Evolutionary conservation across 2,329 filamentous ascomycete species (phyloP).

Genomic region (Didymella segeticola): DNA sequence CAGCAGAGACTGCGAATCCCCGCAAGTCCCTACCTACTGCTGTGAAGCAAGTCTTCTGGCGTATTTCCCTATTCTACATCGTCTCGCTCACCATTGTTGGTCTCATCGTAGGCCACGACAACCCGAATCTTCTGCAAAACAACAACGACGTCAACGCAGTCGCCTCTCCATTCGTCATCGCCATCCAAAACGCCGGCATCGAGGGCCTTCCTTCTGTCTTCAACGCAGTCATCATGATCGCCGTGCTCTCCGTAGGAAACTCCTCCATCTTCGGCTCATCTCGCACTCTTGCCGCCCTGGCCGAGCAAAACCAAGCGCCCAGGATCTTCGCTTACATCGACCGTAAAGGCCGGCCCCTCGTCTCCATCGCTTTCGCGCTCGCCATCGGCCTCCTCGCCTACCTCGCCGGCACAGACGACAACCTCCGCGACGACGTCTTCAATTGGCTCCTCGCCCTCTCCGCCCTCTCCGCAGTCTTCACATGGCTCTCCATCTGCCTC

Average conservation of each 20-base stretch:
- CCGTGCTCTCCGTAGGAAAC: slow-evolving; percentile 90
- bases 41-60: slow-evolving; percentile 57
- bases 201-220: slow-evolving; percentile 82
- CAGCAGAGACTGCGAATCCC: slow-evolving; percentile 65
- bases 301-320: slow-evolving; percentile 73
- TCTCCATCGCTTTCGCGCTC: slow-evolving; percentile 61
- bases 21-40: slow-evolving; percentile 56
- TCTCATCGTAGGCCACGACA: slow-evolving; percentile 77
- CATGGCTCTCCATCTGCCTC: slow-evolving; percentile 73
- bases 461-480: slow-evolving; percentile 75
- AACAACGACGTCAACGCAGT: slow-evolving; percentile 68
- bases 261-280: slow-evolving; percentile 91
- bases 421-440: slow-evolving; percentile 58
- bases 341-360: slow-evolving; percentile 65
- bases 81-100: slow-evolving; percentile 82
- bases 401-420: slow-evolving; percentile 55
- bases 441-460: slow-evolving; percentile 74
- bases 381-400: slow-evolving; percentile 67
- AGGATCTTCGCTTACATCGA: slow-evolving; percentile 67
- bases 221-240: slow-evolving; percentile 93
- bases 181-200: slow-evolving; percentile 85
- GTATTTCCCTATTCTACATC: slow-evolving; percentile 74
- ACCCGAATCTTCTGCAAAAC: slow-evolving; percentile 67
- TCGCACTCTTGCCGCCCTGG: slow-evolving; percentile 85
- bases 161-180: slow-evolving; percentile 91